phyloP scores from a whole-genome alignment of 2,329 filamentous ascomycete genomes.

The Scedosporium boydii region DNA sequence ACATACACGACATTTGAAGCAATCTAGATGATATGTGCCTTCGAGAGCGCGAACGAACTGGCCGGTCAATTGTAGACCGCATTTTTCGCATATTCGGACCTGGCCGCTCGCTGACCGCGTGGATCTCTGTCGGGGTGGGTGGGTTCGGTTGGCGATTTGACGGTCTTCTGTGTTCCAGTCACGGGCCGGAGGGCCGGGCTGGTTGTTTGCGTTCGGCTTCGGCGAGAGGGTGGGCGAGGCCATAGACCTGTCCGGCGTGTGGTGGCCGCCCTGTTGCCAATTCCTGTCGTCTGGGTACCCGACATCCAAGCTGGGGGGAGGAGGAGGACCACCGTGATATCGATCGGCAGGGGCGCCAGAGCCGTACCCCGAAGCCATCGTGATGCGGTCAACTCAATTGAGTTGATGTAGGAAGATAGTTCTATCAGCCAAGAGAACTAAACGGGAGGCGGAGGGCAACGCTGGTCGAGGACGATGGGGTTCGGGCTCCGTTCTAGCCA shows the following conservation, averaged over 20 bases:
- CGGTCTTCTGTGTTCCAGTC: conserved; percentile 35
- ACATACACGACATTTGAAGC: conserved; percentile 91
- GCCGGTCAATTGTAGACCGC: conserved; percentile 75
- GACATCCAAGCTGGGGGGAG: conserved; percentile 18
- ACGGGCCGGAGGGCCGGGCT: conserved; percentile 14
- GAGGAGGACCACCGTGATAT: conserved; percentile 19
- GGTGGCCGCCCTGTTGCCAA: conserved; percentile 27
- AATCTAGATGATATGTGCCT: conserved; percentile 92
- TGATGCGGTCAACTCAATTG: conserved; percentile 3
- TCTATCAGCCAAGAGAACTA: neutral
- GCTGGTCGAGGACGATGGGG: neutral
- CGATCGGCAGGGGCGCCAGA: conserved; percentile 29
- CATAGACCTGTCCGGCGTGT: conserved; percentile 22
- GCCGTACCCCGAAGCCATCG: conserved; percentile 39
- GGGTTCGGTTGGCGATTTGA: conserved; percentile 44
- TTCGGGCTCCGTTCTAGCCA: neutral
- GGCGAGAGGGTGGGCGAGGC: conserved; percentile 1
- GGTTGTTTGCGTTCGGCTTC: neutral
- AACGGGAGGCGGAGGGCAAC: neutral
- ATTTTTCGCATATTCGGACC: conserved; percentile 72
- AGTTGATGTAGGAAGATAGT: neutral
- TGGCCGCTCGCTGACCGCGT: conserved; percentile 48
- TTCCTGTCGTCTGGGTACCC: conserved; percentile 21
- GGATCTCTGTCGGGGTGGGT: conserved; percentile 40
- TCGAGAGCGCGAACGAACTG: conserved; percentile 93